Evolutionary conservation across 2,329 filamentous ascomycete genomes (phyloP).

Genomic region (Atkinsonella texensis): DNA sequence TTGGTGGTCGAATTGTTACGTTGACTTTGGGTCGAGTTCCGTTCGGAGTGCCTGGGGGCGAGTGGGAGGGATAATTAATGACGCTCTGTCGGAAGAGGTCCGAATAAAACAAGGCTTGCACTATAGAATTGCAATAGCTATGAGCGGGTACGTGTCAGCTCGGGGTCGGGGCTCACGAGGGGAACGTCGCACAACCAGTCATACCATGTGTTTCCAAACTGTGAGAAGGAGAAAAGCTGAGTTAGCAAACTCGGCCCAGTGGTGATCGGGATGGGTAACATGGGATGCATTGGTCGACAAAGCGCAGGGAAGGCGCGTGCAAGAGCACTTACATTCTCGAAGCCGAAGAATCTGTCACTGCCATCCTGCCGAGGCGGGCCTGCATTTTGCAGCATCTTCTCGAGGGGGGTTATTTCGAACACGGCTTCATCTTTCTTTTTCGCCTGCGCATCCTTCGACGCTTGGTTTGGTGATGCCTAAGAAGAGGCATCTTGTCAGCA

Average conservation of each 20-base stretch:
- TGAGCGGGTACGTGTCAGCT: background rate
- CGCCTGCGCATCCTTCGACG: conserved; percentile 32
- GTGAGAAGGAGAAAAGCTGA: conserved; percentile 7
- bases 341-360: conserved; percentile 95
- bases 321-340: conserved; percentile 73
- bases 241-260: background rate
- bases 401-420: conserved; percentile 49
- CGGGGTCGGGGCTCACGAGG: background rate
- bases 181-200: background rate
- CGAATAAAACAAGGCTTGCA: conserved; percentile 95
- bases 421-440: conserved; percentile 46
- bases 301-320: background rate
- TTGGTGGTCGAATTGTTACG: conserved; percentile 46
- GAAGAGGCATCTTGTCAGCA: conserved; percentile 21
- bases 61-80: conserved; percentile 72
- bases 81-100: conserved; percentile 88
- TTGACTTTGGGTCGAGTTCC: conserved; percentile 43
- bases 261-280: background rate
- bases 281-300: background rate
- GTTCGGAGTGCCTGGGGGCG: conserved; percentile 58
- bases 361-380: conserved; percentile 76
- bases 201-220: conserved; percentile 98
- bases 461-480: conserved; percentile 31
- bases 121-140: conserved; percentile 97
- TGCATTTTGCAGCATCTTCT: conserved; percentile 69